A percentile compares a stretch with the other conserved stretches of the same genome.
Conservation (phyloP, 208 protist genomes). For the Leishmania guyanensis region DNA sequence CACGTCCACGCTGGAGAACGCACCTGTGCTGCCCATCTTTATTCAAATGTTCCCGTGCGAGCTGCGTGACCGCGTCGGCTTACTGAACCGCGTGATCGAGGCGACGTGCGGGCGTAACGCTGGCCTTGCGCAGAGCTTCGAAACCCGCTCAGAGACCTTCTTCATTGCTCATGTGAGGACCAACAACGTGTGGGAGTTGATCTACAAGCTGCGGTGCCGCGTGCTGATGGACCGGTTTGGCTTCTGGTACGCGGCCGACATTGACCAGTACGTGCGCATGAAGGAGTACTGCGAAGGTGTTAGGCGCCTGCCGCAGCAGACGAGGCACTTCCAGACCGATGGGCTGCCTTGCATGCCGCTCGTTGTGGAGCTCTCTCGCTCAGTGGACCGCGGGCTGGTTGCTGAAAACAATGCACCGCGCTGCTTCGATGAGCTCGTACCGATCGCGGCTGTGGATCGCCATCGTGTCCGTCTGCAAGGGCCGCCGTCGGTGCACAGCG, state of each 20-base stretch:
- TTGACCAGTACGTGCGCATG: slow-evolving; percentile 65
- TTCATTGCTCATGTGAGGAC: slow-evolving; percentile 71
- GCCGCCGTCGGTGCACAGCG: neutral
- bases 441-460: slow-evolving; percentile 69
- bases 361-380: slow-evolving; percentile 69
- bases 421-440: slow-evolving; percentile 61
- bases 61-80: slow-evolving; percentile 51
- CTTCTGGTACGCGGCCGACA: slow-evolving; percentile 68
- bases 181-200: slow-evolving; percentile 45
- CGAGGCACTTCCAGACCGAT: slow-evolving; percentile 66
- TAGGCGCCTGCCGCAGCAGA: slow-evolving; percentile 72
- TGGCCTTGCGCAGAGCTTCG: slow-evolving; percentile 51
- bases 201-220: slow-evolving; percentile 69
- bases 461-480: slow-evolving; percentile 31
- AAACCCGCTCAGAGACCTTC: slow-evolving; percentile 76
- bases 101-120: slow-evolving; percentile 34
- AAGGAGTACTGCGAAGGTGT: slow-evolving; percentile 82
- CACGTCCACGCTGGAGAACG: slow-evolving; percentile 14
- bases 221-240: slow-evolving; percentile 84
- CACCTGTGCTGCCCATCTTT: slow-evolving; percentile 47
- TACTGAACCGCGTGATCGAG: slow-evolving; percentile 75
- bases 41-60: slow-evolving; percentile 89
- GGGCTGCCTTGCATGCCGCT: slow-evolving; percentile 86
- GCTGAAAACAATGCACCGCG: slow-evolving; percentile 30
- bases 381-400: slow-evolving; percentile 31